Base-by-base conservation (phyloP, 108 stramenopile genomes). In the Cyclotella cryptica region DNA sequence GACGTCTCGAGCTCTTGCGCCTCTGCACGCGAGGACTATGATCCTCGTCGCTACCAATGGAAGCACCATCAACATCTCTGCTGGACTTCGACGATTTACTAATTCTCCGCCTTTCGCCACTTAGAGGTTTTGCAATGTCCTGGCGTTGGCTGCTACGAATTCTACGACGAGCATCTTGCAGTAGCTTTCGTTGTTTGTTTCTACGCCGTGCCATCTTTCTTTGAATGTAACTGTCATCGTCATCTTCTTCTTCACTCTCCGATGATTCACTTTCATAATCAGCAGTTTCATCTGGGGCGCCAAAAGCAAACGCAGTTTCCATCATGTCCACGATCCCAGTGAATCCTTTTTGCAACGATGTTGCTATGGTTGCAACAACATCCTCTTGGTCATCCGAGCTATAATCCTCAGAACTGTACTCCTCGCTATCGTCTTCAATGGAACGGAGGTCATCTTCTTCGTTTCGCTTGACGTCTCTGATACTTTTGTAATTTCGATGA, bases 261-360 rank as follows among this genome's bases (percentile, higher is more conserved):
- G 39, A 62, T 14, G 60, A 62, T 3, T 62, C 60, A 17, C 18
- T 40, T 62, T 13, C 29, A 40, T 62, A 62, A 30, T 40, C 60
- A 39, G 35, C 35, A 2, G 14, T 30, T 30, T 62, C 60, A 0
- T 62, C 35, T 40, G 3, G 3, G 29, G 4, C 3, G 3, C 24
- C 24, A 26, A 62, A 62, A 1, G 60, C 60, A 40, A 62, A 62
- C 2, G 60, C 60, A 62, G 30, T 62, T 40, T 62, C 60, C 60
- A 62, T 62, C 29, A 62, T 62, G 11, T 62, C 60, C 3, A 62
- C 60, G 35, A 62, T 62, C 10, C 39, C 60, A 15, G 60, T 62
- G 11, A 62, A 62, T 39, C 60, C 60, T 19, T 62, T 62, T 13
- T 62, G 29, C 3, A 62, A 4, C 7, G 60, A 40, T 40, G 29